phyloP scores from a whole-genome alignment of 306 rosid species.

The Quercus cerris region DNA sequence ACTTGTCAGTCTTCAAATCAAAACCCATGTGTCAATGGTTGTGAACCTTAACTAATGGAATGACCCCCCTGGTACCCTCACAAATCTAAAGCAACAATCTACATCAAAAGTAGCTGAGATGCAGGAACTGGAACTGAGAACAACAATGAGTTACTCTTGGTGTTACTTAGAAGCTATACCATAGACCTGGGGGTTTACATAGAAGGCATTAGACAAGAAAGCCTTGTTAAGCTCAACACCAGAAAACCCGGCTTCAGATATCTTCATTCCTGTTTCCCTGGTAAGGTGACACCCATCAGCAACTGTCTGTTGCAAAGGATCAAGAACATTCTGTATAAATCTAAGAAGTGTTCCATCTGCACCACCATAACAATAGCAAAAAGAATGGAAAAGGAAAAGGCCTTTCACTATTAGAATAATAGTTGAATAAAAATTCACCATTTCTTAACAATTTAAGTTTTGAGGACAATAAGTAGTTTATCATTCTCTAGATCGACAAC shows the following conservation, averaged over 20 bases:
- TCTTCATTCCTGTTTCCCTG: constrained; percentile 52
- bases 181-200: constrained; percentile 59
- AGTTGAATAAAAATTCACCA: no score
- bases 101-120: neutral
- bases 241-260: constrained; percentile 67
- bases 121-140: constrained; percentile 8
- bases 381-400: neutral
- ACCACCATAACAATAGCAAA: constrained; percentile 17
- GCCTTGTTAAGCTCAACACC: constrained; percentile 45
- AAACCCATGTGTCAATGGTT: no score
- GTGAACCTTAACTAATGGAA: neutral
- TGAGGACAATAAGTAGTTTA: neutral
- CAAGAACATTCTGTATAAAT: constrained; percentile 55
- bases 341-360: constrained; percentile 67
- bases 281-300: constrained; percentile 80
- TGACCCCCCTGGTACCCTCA: neutral
- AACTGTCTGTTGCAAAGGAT: constrained; percentile 70
- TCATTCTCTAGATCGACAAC: neutral
- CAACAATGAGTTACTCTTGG: neutral
- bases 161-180: constrained; percentile 65
- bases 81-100: no score
- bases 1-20: no score
- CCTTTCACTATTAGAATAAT: no score
- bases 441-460: no score
- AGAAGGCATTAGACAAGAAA: constrained; percentile 42